These are phyloP conservation scores for Chlamydomonas schloesseri DNA, from an alignment of 139 green algal genomes.

Conservation along the genomic window DNA sequence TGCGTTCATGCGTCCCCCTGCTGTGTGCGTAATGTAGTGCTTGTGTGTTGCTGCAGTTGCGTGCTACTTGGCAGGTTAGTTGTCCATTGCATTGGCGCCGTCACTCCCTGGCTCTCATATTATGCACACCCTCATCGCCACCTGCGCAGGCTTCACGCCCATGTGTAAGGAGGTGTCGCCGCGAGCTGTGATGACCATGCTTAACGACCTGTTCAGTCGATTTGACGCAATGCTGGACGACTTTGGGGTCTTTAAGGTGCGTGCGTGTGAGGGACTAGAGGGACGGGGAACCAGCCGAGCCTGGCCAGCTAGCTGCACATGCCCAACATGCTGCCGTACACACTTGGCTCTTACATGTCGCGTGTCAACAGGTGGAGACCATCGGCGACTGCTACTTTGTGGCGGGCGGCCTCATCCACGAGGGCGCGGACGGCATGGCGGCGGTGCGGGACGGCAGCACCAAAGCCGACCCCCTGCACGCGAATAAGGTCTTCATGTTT, in stretches of 20 bases:
- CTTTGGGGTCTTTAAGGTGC: constrained; percentile 48
- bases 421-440: background rate
- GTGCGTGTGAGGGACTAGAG: no score
- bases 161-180: constrained; percentile 44
- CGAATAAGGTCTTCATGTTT: background rate
- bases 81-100: no score
- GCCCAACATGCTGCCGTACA: no score
- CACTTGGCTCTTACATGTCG: background rate
- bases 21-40: no score
- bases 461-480: background rate
- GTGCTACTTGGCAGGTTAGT: no score
- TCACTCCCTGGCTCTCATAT: no score
- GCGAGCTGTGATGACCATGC: constrained; percentile 27
- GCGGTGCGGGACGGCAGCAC: background rate
- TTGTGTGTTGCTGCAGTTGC: no score
- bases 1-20: no score
- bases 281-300: no score
- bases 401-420: constrained; percentile 27
- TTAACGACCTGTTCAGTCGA: constrained; percentile 36
- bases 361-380: constrained; percentile 38
- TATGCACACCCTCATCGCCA: no score
- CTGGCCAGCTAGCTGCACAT: no score
- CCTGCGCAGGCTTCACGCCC: constrained; percentile 36
- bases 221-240: constrained; percentile 46
- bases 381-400: constrained; percentile 52